A percentile compares a stretch with the other conserved stretches of the same genome.
phyloP scores from a whole-genome alignment of 1,284 basidiomycete genomes.

The Schizophyllum commune region DNA sequence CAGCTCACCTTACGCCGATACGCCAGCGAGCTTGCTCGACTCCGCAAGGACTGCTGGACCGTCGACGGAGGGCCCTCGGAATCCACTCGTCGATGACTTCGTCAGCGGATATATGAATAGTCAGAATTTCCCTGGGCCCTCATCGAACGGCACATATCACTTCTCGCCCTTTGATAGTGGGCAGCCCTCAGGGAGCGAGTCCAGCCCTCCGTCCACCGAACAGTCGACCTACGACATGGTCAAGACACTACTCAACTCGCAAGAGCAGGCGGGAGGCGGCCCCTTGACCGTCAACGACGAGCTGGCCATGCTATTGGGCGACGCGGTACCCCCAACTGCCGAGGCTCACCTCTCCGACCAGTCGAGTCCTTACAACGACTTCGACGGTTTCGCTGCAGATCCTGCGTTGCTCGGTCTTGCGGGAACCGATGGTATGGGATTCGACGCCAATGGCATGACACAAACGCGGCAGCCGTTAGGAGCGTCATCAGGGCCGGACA shows the following conservation, averaged over 20 bases:
- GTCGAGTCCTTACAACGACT: not conserved
- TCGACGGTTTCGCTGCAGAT: not conserved
- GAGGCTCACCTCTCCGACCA: not conserved
- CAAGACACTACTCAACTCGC: not conserved
- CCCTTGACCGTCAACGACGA: not conserved
- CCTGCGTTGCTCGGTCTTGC: not conserved
- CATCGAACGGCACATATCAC: not conserved
- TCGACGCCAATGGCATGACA: not conserved
- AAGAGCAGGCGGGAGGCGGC: not conserved
- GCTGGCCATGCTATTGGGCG: not conserved
- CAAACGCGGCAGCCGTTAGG: too few relatives aligned
- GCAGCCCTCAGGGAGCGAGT: too few relatives aligned
- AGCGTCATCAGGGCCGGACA: not conserved
- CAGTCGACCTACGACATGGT: not conserved
- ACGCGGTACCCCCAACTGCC: not conserved
- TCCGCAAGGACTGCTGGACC: not conserved
- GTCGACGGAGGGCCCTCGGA: not conserved
- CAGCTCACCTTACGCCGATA: not conserved
- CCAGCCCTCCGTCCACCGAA: not conserved
- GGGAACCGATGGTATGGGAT: not conserved
- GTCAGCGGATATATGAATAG: not conserved
- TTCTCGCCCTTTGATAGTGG: not conserved
- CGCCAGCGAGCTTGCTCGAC: too few relatives aligned
- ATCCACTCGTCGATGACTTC: not conserved
- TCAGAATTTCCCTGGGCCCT: not conserved